These are phyloP conservation scores for Crithidia brevicula DNA, from an alignment of 208 protist genomes.

Conservation along the genomic window DNA sequence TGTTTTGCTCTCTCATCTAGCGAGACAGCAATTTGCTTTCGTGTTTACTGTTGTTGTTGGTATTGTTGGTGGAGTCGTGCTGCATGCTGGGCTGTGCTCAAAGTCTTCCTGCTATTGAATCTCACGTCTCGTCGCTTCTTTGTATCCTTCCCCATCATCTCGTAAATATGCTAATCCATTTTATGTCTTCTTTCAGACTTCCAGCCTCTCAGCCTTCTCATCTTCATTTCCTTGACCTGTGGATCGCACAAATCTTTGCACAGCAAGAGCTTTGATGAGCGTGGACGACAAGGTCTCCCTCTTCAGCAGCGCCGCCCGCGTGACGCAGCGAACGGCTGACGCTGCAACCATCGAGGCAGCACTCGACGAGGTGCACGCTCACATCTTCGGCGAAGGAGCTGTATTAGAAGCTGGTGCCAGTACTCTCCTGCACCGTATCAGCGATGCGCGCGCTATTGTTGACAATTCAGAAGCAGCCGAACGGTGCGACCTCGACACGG, in stretches of 20 bases:
- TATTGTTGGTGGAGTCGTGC: no score
- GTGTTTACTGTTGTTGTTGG: not conserved
- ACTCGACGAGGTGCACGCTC: slow-evolving; percentile 21
- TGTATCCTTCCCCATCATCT: not conserved
- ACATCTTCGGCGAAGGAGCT: slow-evolving; percentile 14
- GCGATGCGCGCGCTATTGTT: not conserved
- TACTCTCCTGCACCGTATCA: not conserved
- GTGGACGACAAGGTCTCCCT: slow-evolving; percentile 10
- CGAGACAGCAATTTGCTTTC: not conserved
- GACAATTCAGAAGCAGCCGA: not conserved
- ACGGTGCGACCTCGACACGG: slow-evolving; percentile 14
- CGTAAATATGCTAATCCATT: not conserved
- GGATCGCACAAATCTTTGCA: no score
- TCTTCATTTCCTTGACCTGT: not conserved
- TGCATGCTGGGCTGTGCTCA: no score
- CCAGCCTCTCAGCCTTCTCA: not conserved
- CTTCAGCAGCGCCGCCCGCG: slow-evolving; percentile 3
- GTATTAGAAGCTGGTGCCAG: not conserved
- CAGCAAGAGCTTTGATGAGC: slow-evolving; percentile 9
- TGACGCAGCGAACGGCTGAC: slow-evolving; percentile 18
- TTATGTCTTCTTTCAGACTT: no score
- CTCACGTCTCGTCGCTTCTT: no score
- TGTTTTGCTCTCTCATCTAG: no score
- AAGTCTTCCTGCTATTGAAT: no score
- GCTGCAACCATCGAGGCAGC: slow-evolving; percentile 4